phyloP scores from a whole-genome alignment of 2,329 filamentous ascomycete species.

The Clonostachys rosea region DNA sequence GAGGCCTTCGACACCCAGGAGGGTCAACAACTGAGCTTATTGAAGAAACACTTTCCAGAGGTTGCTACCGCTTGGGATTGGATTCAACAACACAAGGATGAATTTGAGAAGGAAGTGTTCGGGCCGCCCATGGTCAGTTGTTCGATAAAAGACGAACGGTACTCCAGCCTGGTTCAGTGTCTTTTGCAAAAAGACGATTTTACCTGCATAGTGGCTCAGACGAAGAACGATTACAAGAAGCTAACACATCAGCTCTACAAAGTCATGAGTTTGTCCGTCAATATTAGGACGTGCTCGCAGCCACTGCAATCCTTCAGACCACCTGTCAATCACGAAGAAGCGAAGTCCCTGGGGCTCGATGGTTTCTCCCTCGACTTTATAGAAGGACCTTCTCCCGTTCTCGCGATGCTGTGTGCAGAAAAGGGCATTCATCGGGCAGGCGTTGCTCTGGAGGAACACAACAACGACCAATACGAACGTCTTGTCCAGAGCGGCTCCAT shows the following conservation, averaged over 20 bases:
- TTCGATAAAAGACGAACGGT: constrained; percentile 68
- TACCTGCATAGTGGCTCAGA: constrained; percentile 73
- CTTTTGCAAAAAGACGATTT: constrained; percentile 47
- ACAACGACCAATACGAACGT: constrained; percentile 62
- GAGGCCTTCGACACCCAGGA: constrained; percentile 64
- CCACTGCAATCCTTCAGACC: constrained; percentile 49
- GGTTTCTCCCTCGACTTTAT: constrained; percentile 77
- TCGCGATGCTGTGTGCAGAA: constrained; percentile 83
- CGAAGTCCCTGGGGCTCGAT: constrained; percentile 63
- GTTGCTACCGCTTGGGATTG: constrained; percentile 72
- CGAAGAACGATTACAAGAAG: constrained; percentile 66
- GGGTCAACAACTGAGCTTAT: constrained; percentile 66
- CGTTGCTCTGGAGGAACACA: constrained; percentile 58
- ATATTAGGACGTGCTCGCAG: constrained; percentile 59
- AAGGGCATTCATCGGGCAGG: constrained; percentile 65
- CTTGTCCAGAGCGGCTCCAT: constrained; percentile 56
- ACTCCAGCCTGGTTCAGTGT: constrained; percentile 51
- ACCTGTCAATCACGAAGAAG: constrained; percentile 49
- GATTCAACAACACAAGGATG: constrained; percentile 65
- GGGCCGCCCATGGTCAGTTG: constrained; percentile 79
- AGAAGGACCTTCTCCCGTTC: constrained; percentile 73
- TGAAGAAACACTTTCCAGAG: constrained; percentile 58
- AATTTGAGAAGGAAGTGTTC: constrained; percentile 73
- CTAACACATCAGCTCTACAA: constrained; percentile 63
- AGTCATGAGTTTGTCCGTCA: constrained; percentile 63